phyloP scores from a whole-genome alignment of 2,329 filamentous ascomycete species.

The Xylariales sp. region DNA sequence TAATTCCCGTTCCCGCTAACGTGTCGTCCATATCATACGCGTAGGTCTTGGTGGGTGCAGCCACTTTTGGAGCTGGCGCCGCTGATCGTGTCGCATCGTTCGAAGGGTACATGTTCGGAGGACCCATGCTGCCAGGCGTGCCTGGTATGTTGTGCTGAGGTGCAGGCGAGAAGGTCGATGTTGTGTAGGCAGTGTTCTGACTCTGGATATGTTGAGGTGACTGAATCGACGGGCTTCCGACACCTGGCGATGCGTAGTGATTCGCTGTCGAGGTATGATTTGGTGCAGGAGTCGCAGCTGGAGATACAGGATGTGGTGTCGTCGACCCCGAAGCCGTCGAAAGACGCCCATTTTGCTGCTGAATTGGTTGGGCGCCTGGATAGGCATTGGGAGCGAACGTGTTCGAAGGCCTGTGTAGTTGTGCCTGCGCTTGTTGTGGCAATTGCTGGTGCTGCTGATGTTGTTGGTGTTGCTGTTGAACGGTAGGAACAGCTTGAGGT shows the following conservation, averaged over 20 bases:
- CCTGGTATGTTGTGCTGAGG: constrained; percentile 11
- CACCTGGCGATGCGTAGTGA: neutral
- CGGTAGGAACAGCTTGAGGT: too few relatives aligned
- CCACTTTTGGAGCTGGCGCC: constrained; percentile 53
- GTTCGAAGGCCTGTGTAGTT: neutral
- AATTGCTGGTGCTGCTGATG: neutral
- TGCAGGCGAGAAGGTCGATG: constrained; percentile 21
- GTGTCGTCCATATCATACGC: constrained; percentile 79
- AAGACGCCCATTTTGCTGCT: neutral
- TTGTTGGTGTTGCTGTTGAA: neutral
- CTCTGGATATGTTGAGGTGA: constrained; percentile 39
- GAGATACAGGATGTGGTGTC: too few relatives aligned
- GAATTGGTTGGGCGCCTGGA: neutral
- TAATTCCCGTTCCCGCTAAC: constrained; percentile 78
- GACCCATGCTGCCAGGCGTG: constrained; percentile 26
- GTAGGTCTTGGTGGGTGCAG: constrained; percentile 52
- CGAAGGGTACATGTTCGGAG: constrained; percentile 16
- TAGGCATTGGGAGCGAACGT: too few relatives aligned
- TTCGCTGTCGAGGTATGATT: too few relatives aligned
- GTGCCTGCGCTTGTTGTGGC: neutral
- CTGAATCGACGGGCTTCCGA: constrained; percentile 33
- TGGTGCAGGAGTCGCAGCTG: too few relatives aligned
- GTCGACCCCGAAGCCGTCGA: too few relatives aligned
- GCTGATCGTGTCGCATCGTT: constrained; percentile 41
- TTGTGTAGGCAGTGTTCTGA: constrained; percentile 18